Conservation (phyloP, 2,329 filamentous ascomycete genomes). For the Zarea fungicola region DNA sequence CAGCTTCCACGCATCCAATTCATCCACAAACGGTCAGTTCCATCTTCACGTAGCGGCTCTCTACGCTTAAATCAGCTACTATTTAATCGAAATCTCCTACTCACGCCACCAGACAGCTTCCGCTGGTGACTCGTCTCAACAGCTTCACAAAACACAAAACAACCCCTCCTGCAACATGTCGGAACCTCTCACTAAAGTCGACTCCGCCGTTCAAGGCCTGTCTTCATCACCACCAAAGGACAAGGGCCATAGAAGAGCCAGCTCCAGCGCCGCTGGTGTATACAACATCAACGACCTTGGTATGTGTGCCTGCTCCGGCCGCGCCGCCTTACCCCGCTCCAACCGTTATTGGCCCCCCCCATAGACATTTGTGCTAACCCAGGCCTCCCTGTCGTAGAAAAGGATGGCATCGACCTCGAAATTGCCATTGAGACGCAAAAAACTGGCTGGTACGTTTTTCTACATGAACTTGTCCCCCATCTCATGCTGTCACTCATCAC, state of each 20-base stretch:
- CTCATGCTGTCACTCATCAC: slow-evolving; percentile 1
- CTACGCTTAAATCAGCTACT: neutral
- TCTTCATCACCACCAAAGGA: slow-evolving; percentile 63
- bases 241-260: slow-evolving; percentile 62
- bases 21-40: slow-evolving; percentile 2
- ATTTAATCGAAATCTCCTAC: neutral
- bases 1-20: slow-evolving; percentile 16
- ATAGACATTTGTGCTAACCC: neutral
- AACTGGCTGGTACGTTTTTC: slow-evolving; percentile 69
- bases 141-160: slow-evolving; percentile 16
- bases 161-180: slow-evolving; percentile 30
- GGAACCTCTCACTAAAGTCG: slow-evolving; percentile 74
- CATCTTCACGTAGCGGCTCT: neutral
- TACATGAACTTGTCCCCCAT: neutral
- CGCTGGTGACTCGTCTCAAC: slow-evolving; percentile 3
- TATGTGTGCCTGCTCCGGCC: slow-evolving; percentile 40
- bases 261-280: slow-evolving; percentile 65
- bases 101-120: slow-evolving; percentile 7
- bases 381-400: slow-evolving; percentile 47
- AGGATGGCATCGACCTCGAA: slow-evolving; percentile 63
- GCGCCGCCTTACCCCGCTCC: slow-evolving; percentile 8
- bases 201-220: slow-evolving; percentile 82
- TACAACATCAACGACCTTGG: slow-evolving; percentile 78
- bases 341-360: neutral
- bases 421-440: slow-evolving; percentile 80